Base-by-base conservation (phyloP, 2,329 filamentous ascomycete species). In the Ascocoryne sarcoides region DNA sequence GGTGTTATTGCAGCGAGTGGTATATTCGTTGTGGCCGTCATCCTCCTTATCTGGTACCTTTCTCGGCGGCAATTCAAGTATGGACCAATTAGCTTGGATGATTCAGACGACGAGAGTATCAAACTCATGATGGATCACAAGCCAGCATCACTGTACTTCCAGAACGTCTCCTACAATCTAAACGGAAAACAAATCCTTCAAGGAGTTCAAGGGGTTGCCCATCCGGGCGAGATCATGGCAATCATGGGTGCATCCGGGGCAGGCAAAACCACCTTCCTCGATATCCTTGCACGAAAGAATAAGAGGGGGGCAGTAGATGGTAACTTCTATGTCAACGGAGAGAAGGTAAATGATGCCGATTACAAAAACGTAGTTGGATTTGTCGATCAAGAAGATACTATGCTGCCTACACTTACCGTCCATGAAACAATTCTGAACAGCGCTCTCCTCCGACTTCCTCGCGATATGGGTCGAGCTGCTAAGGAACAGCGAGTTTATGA, bases 161-260 rank as follows among this genome's bases (percentile, higher is more conserved):
- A 93, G 43, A 82, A 93, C 44, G 83, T 98, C 3, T 78, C 80
- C 0, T 98, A 98, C 59, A 71, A 74, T 16, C 71, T 98, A 28
- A 94, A 93, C 49, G 87, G 87, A 29, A 95, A 86, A 63, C 73
- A 84, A 38, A 95, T 98, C 34, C 69, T 98, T 2, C 73, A 74
- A 12, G 77, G 75, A 10, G 82, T 98, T 23, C 80, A 82, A 49
- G 92, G 92, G 34, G 79, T 87, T 31, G 89, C 90, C n/a, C 83
- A 84, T 51, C 88, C 90, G 2, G 93, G 93, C n/a, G 88, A 98
- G 60, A 77, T 96, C 5, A 86, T 90, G 50, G 92, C 92, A 7
- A 94, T 98, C 55, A 98, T 98, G 90, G 92, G 92, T 42, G 90
- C 92, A 5, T 98, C 92, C 1, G 92, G 92, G 20, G 93, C 92